Evolutionary conservation across 2,329 filamentous ascomycete genomes (phyloP).

Genomic region (Pestalotiopsis sp.): DNA sequence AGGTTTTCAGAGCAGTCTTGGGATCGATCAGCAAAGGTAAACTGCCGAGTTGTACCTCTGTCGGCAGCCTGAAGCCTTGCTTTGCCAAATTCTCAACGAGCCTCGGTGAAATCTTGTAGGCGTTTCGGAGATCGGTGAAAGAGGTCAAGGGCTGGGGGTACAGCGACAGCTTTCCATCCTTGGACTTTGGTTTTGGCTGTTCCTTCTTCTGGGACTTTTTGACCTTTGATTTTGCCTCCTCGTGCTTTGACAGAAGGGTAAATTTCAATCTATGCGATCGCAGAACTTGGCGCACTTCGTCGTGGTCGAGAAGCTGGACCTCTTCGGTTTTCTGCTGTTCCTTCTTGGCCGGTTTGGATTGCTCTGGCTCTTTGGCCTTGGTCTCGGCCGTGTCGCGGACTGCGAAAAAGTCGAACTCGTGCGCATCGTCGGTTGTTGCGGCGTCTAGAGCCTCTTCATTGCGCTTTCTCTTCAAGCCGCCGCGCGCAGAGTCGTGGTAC

Average conservation of each 20-base stretch:
- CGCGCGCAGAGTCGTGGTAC: slow-evolving; percentile 57
- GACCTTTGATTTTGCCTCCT: slow-evolving; percentile 42
- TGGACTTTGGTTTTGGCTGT: slow-evolving; percentile 44
- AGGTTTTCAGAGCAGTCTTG: slow-evolving; percentile 46
- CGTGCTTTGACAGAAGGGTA: slow-evolving; percentile 66
- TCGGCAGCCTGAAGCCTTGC: slow-evolving; percentile 88
- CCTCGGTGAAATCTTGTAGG: slow-evolving; percentile 73
- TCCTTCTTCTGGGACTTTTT: slow-evolving; percentile 63
- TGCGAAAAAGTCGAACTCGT: slow-evolving; percentile 63
- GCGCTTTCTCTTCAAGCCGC: slow-evolving; percentile 61
- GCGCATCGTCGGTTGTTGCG: slow-evolving; percentile 35
- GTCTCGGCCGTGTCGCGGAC: slow-evolving; percentile 39
- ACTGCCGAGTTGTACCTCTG: slow-evolving; percentile 89
- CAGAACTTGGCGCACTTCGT: slow-evolving; percentile 74
- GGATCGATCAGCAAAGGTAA: slow-evolving; percentile 76
- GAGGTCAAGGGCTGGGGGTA: slow-evolving; percentile 79
- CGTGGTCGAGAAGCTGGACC: slow-evolving; percentile 59
- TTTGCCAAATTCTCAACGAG: slow-evolving; percentile 77
- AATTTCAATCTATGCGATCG: slow-evolving; percentile 85
- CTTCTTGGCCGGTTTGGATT: slow-evolving; percentile 20
- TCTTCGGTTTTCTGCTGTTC: slow-evolving; percentile 17
- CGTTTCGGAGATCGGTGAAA: slow-evolving; percentile 72
- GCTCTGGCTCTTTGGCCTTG: slow-evolving; percentile 24
- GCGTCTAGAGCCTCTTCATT: slow-evolving; percentile 36
- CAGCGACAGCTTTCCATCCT: slow-evolving; percentile 62